Evolutionary conservation across 495 filamentous ascomycete species (phyloP).

Genomic region (Aspergillus kassunensis): DNA sequence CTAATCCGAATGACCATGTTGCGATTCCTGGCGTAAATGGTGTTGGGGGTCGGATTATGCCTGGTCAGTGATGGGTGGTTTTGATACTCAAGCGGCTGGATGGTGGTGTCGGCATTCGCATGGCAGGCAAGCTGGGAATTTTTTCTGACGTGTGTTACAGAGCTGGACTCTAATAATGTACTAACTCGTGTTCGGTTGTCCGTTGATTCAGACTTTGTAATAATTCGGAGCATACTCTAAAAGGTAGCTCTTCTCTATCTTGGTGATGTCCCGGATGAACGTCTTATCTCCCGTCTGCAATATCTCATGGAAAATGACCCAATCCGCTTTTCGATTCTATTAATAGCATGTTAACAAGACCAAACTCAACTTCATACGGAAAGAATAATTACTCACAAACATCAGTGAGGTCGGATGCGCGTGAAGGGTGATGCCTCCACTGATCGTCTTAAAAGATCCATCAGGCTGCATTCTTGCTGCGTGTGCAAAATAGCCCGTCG

Average conservation of each 20-base stretch:
- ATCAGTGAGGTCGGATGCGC: constrained; percentile 91
- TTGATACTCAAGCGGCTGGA: no score
- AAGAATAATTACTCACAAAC: constrained; percentile 58
- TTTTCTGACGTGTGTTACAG: neutral
- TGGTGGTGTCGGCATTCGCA: neutral
- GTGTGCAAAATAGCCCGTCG: constrained; percentile 90
- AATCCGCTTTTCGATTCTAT: constrained; percentile 89
- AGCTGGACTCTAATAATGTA: constrained; percentile 11
- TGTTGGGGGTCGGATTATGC: constrained; percentile 37
- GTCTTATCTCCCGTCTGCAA: constrained; percentile 88
- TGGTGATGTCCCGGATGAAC: constrained; percentile 86
- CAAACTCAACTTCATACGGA: neutral
- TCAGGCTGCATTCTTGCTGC: constrained; percentile 95
- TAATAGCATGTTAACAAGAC: constrained; percentile 17
- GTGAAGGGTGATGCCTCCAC: constrained; percentile 67
- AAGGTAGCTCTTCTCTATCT: constrained; percentile 87
- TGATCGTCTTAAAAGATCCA: constrained; percentile 81
- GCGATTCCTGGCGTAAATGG: constrained; percentile 44
- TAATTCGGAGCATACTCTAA: constrained; percentile 84
- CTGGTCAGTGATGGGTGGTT: constrained; percentile 33
- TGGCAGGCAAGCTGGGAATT: neutral
- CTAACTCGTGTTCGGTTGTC: neutral
- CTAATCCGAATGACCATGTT: constrained; percentile 83
- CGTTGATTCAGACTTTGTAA: constrained; percentile 54
- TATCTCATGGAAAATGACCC: constrained; percentile 96